These are phyloP conservation scores for Furcasterigmium furcatum DNA, from an alignment of 2,329 filamentous ascomycete genomes.

Conservation along the genomic window DNA sequence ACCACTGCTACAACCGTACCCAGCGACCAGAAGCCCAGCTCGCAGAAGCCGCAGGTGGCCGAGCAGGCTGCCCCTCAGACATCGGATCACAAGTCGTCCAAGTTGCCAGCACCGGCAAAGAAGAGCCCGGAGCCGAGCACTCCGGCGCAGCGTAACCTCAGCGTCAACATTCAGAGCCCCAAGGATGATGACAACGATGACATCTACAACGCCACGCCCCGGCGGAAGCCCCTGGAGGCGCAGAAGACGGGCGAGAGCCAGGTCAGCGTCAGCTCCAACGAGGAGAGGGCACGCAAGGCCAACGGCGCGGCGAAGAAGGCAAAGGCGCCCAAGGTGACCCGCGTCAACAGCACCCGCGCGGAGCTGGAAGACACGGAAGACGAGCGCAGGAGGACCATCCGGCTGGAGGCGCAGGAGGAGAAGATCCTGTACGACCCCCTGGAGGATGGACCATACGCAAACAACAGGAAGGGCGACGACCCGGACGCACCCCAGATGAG, in stretches of 20 bases:
- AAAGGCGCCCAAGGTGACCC: slow-evolving; percentile 2
- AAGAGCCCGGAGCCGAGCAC: slow-evolving; percentile 4
- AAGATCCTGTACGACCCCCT: slow-evolving; percentile 43
- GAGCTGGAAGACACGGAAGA: slow-evolving; percentile 40
- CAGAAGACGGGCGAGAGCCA: slow-evolving; percentile 10
- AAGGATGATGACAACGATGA: slow-evolving; percentile 20
- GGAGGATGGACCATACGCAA: slow-evolving; percentile 16
- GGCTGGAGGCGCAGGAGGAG: slow-evolving; percentile 46
- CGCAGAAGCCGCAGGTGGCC: too few species aligned
- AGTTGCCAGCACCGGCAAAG: background rate
- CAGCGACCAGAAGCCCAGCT: too few species aligned
- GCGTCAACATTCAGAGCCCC: slow-evolving; percentile 13
- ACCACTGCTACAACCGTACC: too few species aligned
- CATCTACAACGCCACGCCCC: slow-evolving; percentile 28
- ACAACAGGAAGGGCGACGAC: slow-evolving; percentile 32
- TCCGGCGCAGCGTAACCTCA: slow-evolving; percentile 2
- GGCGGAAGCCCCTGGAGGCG: slow-evolving; percentile 8
- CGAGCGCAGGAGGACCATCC: slow-evolving; percentile 39
- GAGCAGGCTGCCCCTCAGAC: too few species aligned
- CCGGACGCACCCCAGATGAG: slow-evolving; percentile 56
- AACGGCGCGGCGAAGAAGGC: slow-evolving; percentile 2
- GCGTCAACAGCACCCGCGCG: slow-evolving; percentile 17
- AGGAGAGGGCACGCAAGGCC: slow-evolving; percentile 8
- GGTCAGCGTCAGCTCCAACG: slow-evolving; percentile 10
- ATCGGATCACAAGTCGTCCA: too few species aligned